Percentiles rank a stretch among this genome's conserved stretches.
Evolutionary conservation across 192 early-diverging fungal species (phyloP).

Genomic region (Gamsiella multidivaricata): DNA sequence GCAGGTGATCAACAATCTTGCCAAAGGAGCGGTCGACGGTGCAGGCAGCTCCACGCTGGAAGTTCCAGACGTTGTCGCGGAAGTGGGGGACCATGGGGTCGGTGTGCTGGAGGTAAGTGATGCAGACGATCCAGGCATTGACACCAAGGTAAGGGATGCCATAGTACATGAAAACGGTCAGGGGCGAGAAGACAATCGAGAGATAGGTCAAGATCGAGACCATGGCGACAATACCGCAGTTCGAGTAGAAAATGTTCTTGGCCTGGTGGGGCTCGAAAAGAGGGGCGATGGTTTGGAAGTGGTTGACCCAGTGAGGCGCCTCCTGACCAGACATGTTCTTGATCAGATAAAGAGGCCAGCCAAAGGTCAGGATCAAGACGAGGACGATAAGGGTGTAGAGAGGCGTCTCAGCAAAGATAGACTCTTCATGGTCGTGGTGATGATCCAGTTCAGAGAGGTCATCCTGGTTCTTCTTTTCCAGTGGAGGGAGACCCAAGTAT

Average conservation of each 20-base stretch:
- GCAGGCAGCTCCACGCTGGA: constrained; percentile 90
- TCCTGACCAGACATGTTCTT: constrained; percentile 82
- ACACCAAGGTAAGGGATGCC: constrained; percentile 90
- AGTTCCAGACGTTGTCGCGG: constrained; percentile 85
- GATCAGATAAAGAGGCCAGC: constrained; percentile 92
- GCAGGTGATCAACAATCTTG: constrained; percentile 80
- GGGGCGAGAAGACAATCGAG: constrained; percentile 60
- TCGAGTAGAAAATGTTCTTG: constrained; percentile 76
- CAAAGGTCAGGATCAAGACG: constrained; percentile 76
- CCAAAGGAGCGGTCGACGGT: constrained; percentile 93
- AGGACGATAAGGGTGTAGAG: constrained; percentile 69
- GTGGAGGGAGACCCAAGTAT: constrained; percentile 60
- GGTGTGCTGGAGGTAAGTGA: constrained; percentile 96
- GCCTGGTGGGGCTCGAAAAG: constrained; percentile 84
- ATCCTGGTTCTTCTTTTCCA: constrained; percentile 29
- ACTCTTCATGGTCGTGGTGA: constrained; percentile 56
- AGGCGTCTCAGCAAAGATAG: constrained; percentile 79
- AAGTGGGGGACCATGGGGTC: constrained; percentile 89
- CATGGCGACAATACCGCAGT: constrained; percentile 76
- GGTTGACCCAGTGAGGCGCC: constrained; percentile 77
- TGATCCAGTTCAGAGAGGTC: constrained; percentile 44
- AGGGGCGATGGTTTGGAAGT: constrained; percentile 83
- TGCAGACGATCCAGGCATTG: constrained; percentile 94
- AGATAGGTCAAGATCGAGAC: constrained; percentile 65
- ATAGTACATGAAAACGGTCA: constrained; percentile 85